Evolutionary conservation across 139 green algal genomes (phyloP).

Genomic region (Picochlorum sp.): DNA sequence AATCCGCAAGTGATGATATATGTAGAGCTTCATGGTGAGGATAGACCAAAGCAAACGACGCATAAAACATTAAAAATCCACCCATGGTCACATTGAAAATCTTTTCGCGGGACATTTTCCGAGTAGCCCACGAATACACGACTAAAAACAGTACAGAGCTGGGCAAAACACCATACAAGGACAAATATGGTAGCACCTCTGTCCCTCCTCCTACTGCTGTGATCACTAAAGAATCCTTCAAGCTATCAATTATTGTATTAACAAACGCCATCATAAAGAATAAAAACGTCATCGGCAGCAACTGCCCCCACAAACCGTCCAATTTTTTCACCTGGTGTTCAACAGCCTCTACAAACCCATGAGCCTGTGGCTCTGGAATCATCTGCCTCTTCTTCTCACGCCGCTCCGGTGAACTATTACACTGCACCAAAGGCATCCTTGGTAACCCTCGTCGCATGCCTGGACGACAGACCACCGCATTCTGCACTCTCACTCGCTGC

Average conservation of each 20-base stretch:
- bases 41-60: constrained; percentile 73
- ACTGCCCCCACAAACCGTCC: constrained; percentile 32
- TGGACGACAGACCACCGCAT: too few species aligned
- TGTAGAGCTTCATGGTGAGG: constrained; percentile 73
- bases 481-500: too few species aligned
- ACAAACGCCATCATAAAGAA: constrained; percentile 87
- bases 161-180: constrained; percentile 87
- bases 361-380: background rate
- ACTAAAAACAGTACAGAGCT: constrained; percentile 76
- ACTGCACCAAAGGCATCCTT: background rate
- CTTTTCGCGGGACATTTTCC: constrained; percentile 43
- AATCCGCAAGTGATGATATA: constrained; percentile 38
- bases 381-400: background rate
- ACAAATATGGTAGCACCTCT: constrained; percentile 23
- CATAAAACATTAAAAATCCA: constrained; percentile 76
- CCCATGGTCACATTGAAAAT: constrained; percentile 85
- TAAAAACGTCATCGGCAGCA: constrained; percentile 78
- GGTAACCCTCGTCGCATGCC: too few species aligned
- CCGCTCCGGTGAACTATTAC: background rate
- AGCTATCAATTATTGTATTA: constrained; percentile 90
- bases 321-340: constrained; percentile 22
- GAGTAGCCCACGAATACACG: constrained; percentile 46
- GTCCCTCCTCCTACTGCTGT: constrained; percentile 67
- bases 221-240: constrained; percentile 90
- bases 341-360: constrained; percentile 3